phyloP scores from a whole-genome alignment of 257 asterid species.

The Nemophila menziesii region DNA sequence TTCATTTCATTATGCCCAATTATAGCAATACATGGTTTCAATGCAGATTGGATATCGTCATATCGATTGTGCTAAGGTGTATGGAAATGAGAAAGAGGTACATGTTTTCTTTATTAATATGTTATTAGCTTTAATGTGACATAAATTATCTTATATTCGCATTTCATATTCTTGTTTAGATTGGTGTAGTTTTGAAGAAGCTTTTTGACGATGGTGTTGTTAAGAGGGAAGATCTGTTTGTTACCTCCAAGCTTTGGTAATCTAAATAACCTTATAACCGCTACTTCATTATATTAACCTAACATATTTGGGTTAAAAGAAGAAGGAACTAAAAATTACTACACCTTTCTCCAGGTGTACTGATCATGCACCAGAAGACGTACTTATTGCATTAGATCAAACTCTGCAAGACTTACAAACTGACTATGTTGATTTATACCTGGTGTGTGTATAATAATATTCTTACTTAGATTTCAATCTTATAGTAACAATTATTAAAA shows the following conservation, averaged over 20 bases:
- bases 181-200: conserved; percentile 37
- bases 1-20: no score
- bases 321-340: no score
- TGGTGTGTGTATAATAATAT: conserved; percentile 39
- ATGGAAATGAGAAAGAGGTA: conserved; percentile 52
- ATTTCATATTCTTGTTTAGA: conserved; percentile 25
- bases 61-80: conserved; percentile 42
- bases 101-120: no score
- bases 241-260: conserved; percentile 48
- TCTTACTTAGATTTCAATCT: no score
- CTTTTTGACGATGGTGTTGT: conserved; percentile 37
- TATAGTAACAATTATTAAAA: no score
- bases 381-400: conserved; percentile 32
- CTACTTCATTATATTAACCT: no score
- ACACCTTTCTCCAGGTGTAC: conserved; percentile 27
- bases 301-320: no score
- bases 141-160: no score
- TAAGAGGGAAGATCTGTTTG: conserved; percentile 45
- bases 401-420: conserved; percentile 53
- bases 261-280: no score
- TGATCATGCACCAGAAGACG: conserved; percentile 59
- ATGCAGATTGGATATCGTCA: conserved; percentile 54
- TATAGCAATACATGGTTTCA: neutral
- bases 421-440: conserved; percentile 51
- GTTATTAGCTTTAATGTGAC: no score